Base-by-base conservation (phyloP, 2,329 filamentous ascomycete genomes). In the Stenocarpella maydis region DNA sequence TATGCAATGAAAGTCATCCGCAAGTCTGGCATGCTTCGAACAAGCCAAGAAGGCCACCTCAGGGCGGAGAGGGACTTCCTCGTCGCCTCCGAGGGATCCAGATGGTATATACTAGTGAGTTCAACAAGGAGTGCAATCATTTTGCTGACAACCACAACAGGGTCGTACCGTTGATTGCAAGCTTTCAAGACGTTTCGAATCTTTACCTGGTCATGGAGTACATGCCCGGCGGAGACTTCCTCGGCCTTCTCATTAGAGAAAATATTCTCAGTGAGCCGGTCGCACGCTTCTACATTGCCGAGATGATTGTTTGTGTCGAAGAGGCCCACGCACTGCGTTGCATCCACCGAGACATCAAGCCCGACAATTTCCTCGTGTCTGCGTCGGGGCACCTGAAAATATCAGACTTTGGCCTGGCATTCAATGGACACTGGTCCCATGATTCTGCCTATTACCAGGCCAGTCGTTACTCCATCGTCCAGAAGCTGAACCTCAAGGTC, bases 171-270 rank as follows among this genome's bases (percentile, higher is more conserved):
- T 83, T 99, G 43, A 87, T 97, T 63, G 87, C 93, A 61, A 96
- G 94, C 76, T 98, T 98, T 73, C 94, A 98, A 78, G 96, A 98
- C 77, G 83, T 87, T 43, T 86, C 88, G 50, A 93, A 93, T 74
- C 85, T 99, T 7, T 98, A 98, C 75, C 88, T 99, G 7, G 92
- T 98, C 65, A 98, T 98, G 94, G 95, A 98, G 70, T 99, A 97
- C 77, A 98, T 98, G 94, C 91, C 97, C 2, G 96, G 95, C 0
- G 95, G 96, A 0, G 95, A 99, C 78, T 98, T 99, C 74, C 85
- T 99, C 0, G 93, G 93, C 1, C 81, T 98, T 0, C 82, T 99
- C 19, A 92, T 98, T 67, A 90, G 95, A 19, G 92, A 97, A 76
- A 94, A 96, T 71, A 88, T 93, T 2, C 84, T 99, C 2, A 89